Base-by-base conservation (phyloP, 345 rosid genomes). In the Conringia planisiliqua region DNA sequence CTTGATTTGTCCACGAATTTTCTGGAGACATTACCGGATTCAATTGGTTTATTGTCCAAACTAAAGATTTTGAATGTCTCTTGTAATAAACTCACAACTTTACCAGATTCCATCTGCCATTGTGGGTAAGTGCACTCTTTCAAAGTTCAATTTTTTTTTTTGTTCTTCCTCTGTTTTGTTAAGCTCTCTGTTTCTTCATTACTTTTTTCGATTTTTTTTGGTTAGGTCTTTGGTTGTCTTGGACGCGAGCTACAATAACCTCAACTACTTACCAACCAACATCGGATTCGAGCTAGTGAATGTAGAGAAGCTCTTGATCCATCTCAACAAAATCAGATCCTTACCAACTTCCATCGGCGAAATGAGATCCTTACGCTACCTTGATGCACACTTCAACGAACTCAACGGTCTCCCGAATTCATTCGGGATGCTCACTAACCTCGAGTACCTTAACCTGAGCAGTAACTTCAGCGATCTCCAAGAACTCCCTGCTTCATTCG, bases 351-450 rank as follows among this genome's bases (percentile, higher is more conserved):
- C 96, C 2, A 56, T 88, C 14, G 91, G 91, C 10, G 94, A 87
- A 79, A 85, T 92, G 93, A 83, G 74, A 72, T 82, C 88, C 63
- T 73, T 92, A 70, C 82, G 65, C 26, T 81, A 84, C 78, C 75
- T 92, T 43, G 95, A 92, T 64, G 95, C 87, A 64, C 98, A 87
- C 85, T 92, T 92, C 85, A 92, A 92, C 61, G 88, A 92, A 81
- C 86, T 92, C 17, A 70, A 65, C 17, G 84, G 91, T 69, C 87
- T 92, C 29, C 96, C 96, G 5, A 57, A 56, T 33, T 51, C 92
- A 16, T 73, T 92, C 59, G 98, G 95, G 68, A 77, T 70, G 72
- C 78, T 92, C 70, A 80, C 86, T 3, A 90, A 81, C 76, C 93
- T 92, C 55, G 92, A 92, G 86, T 78, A 71, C 54, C 91, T 92